Base-by-base conservation (phyloP, 2,329 filamentous ascomycete species). In the Coniosporium tulheliwenetii region DNA sequence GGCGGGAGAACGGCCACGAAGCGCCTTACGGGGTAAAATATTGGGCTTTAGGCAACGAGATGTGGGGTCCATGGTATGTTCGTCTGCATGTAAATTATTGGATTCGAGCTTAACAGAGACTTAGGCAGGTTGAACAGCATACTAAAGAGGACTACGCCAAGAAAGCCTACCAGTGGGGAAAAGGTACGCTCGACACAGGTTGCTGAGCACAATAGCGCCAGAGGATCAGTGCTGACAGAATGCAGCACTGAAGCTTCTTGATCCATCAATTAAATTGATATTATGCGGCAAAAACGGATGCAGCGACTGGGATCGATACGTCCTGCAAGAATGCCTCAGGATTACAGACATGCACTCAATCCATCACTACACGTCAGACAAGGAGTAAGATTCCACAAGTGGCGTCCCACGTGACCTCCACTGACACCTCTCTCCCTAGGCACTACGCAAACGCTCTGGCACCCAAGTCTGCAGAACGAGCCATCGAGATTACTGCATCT, bases 11-110 rank as follows among this genome's bases (percentile, higher is more conserved):
- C 59, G 84, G 84, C 9, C 77, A 74, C 30, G 69, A 79, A 42
- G 73, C 85, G 61, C 85, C 84, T 4, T 89, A 89, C 61, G 78
- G 79, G 44, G 73, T 71, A 53, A 85, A 84, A 61, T 89, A 87
- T 67, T 91, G 84, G 84, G 82, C 81, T 1, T 71, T 91, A 19
- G 84, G 84, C 8, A 91, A 91, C 59, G 76, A 80, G 51, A 69
- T 69, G 57, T 81, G 73, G 71, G 77, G 77, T 4, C 71, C 74
- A 13, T 80, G 71, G 70, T 77, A 81, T 57, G 72, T 82, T 43
- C 14, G 32, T 35, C 32, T 15, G 14, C 12, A 35, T n/a, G 12
- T 15, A 15, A n/a, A n/a, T 35, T 5, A n/a, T 15, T 35, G 3
- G 12, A 15, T 35, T 26, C 12, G 32, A n/a, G 12, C 12, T 15